A percentile compares a stretch with the other conserved stretches of the same genome.
Conservation (phyloP, 371 early-diverging fungal genomes). For the Rhizopus microsporus region DNA sequence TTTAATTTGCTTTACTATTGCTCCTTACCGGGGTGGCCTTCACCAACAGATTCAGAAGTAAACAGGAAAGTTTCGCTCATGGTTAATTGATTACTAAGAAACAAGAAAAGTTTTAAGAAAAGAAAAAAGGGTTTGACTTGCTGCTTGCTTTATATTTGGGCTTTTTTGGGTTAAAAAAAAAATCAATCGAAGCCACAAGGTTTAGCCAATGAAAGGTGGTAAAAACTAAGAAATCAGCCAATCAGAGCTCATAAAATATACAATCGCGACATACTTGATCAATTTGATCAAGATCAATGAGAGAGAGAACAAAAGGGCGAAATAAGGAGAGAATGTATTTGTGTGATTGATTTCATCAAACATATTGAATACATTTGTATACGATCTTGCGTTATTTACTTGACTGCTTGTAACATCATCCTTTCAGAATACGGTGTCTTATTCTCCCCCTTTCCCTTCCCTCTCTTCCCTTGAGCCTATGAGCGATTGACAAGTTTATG, state of each 20-base stretch:
- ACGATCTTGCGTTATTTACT: too few relatives aligned
- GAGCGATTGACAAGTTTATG: slow-evolving; percentile 9
- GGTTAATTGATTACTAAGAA: slow-evolving; percentile 5
- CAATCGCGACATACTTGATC: slow-evolving; percentile 29
- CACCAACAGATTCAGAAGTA: slow-evolving; percentile 99
- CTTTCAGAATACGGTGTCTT: neutral
- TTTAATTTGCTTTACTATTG: neutral
- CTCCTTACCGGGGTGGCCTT: slow-evolving; percentile 94
- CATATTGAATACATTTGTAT: too few relatives aligned
- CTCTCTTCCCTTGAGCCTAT: slow-evolving; percentile 8
- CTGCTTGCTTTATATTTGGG: slow-evolving; percentile 9
- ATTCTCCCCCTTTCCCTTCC: neutral
- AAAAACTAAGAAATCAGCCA: slow-evolving; percentile 18
- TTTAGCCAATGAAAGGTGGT: slow-evolving; percentile 9
- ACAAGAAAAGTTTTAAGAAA: slow-evolving; percentile 4
- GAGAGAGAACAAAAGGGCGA: neutral
- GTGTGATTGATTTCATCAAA: neutral
- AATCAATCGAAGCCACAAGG: slow-evolving; percentile 19
- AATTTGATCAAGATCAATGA: neutral
- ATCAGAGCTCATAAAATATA: slow-evolving; percentile 9
- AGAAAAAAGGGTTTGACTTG: slow-evolving; percentile 6
- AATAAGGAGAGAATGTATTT: neutral
- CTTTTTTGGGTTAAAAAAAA: slow-evolving; percentile 10
- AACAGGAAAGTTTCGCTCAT: slow-evolving; percentile 86
- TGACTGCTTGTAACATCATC: neutral